Percentiles rank a stretch among this genome's conserved stretches.
phyloP scores from a whole-genome alignment of 164 flowering plant species.

The Paratinospora sagittata region DNA sequence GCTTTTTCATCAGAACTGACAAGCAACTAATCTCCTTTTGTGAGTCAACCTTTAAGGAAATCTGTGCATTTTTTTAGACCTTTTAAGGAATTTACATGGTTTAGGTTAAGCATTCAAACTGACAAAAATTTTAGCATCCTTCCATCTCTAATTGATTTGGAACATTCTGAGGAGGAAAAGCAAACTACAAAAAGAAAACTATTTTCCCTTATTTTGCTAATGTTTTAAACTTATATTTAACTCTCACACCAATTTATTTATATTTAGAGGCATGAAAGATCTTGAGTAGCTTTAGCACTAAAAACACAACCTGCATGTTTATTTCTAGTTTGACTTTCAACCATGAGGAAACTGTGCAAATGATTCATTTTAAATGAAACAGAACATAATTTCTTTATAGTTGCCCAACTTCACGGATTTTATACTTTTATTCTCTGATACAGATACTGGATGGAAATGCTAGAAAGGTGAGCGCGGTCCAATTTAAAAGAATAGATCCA shows the following conservation, averaged over 20 bases:
- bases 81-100: neutral
- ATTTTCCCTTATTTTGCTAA: too few species aligned
- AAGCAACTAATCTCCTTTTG: too few species aligned
- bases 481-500: conserved; percentile 62
- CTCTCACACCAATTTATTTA: neutral
- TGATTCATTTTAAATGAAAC: neutral
- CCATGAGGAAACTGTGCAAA: neutral
- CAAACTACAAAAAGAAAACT: too few species aligned
- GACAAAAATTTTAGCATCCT: neutral
- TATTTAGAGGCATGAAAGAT: neutral
- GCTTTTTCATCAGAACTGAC: too few species aligned
- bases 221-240: too few species aligned
- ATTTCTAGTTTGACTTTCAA: neutral
- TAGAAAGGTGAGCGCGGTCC: conserved; percentile 84
- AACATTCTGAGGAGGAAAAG: neutral
- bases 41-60: too few species aligned
- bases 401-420: neutral
- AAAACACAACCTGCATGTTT: neutral
- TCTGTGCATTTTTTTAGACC: neutral
- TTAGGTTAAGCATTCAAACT: too few species aligned
- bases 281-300: neutral
- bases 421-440: conserved; percentile 15
- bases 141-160: neutral
- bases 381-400: neutral
- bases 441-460: conserved; percentile 97